These are phyloP conservation scores for Limnanthes douglasii DNA, from an alignment of 345 rosid genomes.

Conservation along the genomic window DNA sequence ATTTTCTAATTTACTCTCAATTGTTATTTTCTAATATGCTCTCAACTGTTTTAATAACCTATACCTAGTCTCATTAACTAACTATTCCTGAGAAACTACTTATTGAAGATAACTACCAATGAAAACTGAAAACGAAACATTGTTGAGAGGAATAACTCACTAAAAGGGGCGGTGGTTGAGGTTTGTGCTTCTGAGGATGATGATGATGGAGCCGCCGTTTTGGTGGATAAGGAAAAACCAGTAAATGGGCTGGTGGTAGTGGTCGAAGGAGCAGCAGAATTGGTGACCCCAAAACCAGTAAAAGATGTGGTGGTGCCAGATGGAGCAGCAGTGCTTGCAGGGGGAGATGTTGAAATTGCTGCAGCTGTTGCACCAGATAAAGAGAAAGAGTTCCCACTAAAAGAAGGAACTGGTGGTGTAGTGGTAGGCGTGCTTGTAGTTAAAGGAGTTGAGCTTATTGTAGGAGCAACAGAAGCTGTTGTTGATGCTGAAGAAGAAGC, in stretches of 20 bases:
- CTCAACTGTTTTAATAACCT: neutral
- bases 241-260: conserved; percentile 39
- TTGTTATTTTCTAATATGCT: conserved; percentile 1
- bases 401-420: conserved; percentile 26
- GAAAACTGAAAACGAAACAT: neutral
- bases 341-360: conserved; percentile 8
- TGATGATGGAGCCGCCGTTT: conserved; percentile 21
- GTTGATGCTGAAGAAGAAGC: conserved; percentile 20
- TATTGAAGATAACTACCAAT: neutral
- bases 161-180: conserved; percentile 21
- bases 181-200: conserved; percentile 43
- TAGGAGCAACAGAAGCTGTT: conserved; percentile 38
- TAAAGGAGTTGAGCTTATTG: conserved; percentile 29
- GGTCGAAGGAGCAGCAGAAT: conserved; percentile 30
- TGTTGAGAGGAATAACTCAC: conserved; percentile 50
- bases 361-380: conserved; percentile 15
- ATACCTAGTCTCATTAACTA: neutral
- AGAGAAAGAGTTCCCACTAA: conserved; percentile 18
- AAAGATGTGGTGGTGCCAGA: conserved; percentile 24
- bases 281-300: conserved; percentile 30
- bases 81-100: neutral
- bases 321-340: conserved; percentile 21
- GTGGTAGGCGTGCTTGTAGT: conserved; percentile 22
- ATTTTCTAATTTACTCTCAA: conserved; percentile 2
- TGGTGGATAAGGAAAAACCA: conserved; percentile 54